These are phyloP conservation scores for Cordyceps javanica DNA, from an alignment of 2,329 filamentous ascomycete species.

Conservation along the genomic window DNA sequence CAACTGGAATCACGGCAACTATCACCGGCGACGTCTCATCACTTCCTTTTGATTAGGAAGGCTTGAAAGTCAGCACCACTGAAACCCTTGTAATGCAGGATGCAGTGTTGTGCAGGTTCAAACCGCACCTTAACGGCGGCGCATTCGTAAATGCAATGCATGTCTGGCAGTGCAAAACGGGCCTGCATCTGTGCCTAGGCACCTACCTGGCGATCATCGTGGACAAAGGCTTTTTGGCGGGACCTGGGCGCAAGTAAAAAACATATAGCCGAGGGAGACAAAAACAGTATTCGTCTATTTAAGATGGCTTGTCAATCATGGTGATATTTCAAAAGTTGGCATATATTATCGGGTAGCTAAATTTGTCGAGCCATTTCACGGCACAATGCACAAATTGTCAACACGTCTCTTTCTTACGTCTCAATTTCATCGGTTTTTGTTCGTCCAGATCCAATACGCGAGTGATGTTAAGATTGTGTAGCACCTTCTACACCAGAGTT, in stretches of 20 bases:
- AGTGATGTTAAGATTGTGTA: conserved; percentile 16
- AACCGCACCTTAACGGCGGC: neutral
- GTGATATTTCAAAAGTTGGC: neutral
- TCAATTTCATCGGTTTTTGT: neutral
- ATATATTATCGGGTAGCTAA: conserved; percentile 7
- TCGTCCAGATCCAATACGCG: neutral
- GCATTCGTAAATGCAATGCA: conserved; percentile 3
- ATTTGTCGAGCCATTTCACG: neutral
- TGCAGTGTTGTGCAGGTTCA: neutral
- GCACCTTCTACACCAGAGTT: conserved; percentile 46
- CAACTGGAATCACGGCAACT: too few relatives aligned
- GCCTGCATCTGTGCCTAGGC: neutral
- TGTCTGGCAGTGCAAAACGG: neutral
- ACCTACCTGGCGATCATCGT: neutral
- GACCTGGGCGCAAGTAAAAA: neutral
- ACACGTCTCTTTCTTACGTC: neutral
- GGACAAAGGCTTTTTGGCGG: neutral
- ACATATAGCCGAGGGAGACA: neutral
- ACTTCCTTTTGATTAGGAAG: too few relatives aligned
- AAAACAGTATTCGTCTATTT: neutral
- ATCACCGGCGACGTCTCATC: too few relatives aligned
- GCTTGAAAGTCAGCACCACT: neutral
- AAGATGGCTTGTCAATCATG: neutral
- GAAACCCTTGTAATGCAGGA: neutral
- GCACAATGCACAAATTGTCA: neutral